Conservation (phyloP, 306 rosid species). For the Parietaria judaica region DNA sequence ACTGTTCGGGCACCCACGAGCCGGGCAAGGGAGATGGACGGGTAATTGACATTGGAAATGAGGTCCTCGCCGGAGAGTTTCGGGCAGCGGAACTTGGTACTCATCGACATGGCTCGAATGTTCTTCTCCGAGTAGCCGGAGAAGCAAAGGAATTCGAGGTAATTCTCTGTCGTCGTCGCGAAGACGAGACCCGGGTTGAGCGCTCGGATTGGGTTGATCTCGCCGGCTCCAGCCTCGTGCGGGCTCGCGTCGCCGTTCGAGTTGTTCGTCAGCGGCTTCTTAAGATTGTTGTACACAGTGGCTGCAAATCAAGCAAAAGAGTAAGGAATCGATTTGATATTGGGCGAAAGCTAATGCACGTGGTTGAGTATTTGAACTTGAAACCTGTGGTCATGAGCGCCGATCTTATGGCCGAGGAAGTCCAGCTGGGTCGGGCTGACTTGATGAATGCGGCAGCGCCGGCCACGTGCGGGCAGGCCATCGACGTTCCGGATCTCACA, state of each 20-base stretch:
- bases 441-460: constrained; percentile 84
- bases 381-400: constrained; percentile 96
- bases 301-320: constrained; percentile 35
- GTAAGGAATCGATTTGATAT: neutral
- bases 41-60: constrained; percentile 69
- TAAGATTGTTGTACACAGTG: constrained; percentile 52
- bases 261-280: constrained; percentile 61
- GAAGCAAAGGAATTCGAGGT: constrained; percentile 69
- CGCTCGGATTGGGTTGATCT: constrained; percentile 68
- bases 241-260: constrained; percentile 47
- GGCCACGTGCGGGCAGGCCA: constrained; percentile 96
- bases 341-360: neutral
- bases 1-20: constrained; percentile 40
- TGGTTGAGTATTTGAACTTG: too few species aligned
- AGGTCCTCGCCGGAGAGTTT: constrained; percentile 52
- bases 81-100: constrained; percentile 56
- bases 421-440: constrained; percentile 54
- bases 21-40: constrained; percentile 63
- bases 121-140: constrained; percentile 54
- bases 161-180: constrained; percentile 42
- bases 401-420: constrained; percentile 81
- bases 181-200: constrained; percentile 82
- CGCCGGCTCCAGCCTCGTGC: constrained; percentile 85
- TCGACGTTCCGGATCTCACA: constrained; percentile 79
- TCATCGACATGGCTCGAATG: constrained; percentile 46